A percentile compares a stretch with the other conserved stretches of the same genome.
Evolutionary conservation across 1,284 basidiomycete species (phyloP).

Genomic region (Amylostereum areolatum): DNA sequence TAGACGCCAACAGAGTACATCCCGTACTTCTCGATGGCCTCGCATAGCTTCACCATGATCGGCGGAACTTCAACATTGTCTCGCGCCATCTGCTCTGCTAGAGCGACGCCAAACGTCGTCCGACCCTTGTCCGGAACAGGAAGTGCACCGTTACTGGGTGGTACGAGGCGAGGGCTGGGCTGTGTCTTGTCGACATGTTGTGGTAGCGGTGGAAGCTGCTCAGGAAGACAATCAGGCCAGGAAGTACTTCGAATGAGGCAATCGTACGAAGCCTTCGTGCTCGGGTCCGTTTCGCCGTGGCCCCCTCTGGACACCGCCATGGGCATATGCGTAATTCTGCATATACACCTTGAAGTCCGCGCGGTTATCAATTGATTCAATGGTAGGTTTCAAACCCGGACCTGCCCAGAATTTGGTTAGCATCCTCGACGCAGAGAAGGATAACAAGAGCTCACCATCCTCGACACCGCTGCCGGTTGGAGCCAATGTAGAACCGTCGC

Average conservation of each 20-base stretch:
- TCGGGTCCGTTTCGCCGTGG: conserved; percentile 78
- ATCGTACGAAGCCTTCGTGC: conserved; percentile 84
- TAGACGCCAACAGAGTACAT: conserved; percentile 88
- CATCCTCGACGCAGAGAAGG: not conserved
- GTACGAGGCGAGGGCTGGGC: too few species aligned
- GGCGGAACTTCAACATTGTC: conserved; percentile 88
- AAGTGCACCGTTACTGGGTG: too few species aligned
- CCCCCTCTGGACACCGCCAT: conserved; percentile 59
- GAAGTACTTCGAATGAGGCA: too few species aligned
- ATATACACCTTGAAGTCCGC: conserved; percentile 95
- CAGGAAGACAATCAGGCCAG: too few species aligned
- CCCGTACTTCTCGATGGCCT: conserved; percentile 89
- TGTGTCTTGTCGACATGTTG: too few species aligned
- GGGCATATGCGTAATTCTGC: conserved; percentile 91
- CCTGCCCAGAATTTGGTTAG: conserved; percentile 28
- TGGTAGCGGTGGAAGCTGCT: too few species aligned
- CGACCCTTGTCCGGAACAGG: too few species aligned
- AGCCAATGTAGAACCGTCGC: conserved; percentile 81
- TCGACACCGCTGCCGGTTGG: conserved; percentile 60
- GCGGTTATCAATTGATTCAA: conserved; percentile 91
- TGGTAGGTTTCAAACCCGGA: conserved; percentile 79
- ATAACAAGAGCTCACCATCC: conserved; percentile 49
- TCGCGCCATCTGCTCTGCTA: conserved; percentile 87
- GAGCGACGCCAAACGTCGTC: conserved; percentile 89
- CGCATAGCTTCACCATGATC: conserved; percentile 86